Evolutionary conservation across 2,329 filamentous ascomycete genomes (phyloP).

Genomic region (Fusarium gaditjirri): DNA sequence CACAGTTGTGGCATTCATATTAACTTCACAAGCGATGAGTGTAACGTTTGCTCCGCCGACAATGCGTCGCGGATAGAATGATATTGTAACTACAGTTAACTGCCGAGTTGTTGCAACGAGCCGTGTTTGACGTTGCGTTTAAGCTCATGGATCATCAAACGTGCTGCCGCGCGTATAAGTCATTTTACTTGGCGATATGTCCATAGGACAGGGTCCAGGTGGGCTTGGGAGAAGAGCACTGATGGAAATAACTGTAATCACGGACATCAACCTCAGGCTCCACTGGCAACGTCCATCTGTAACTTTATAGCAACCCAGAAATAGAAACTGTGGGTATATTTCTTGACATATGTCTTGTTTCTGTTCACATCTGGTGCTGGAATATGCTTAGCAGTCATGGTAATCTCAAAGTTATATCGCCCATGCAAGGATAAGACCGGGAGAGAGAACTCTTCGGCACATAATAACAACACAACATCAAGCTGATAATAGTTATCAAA

Average conservation of each 20-base stretch:
- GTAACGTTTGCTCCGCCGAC: not conserved
- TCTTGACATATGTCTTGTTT: rapidly evolving
- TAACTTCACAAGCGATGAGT: not conserved
- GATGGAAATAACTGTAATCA: not conserved
- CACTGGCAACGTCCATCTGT: rapidly evolving
- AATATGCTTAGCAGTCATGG: rapidly evolving
- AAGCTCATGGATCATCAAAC: conserved; percentile 5
- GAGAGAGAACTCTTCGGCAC: not conserved
- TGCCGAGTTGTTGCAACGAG: not conserved
- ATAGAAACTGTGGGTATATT: not conserved
- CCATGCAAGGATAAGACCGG: not conserved
- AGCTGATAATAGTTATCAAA: rapidly evolving
- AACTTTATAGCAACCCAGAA: not conserved
- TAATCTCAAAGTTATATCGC: rapidly evolving
- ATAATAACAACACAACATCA: rapidly evolving
- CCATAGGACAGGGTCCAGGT: not conserved
- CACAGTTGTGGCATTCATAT: not conserved
- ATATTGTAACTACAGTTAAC: not conserved
- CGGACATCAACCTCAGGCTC: not conserved
- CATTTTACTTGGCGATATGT: not conserved
- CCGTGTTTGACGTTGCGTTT: not conserved
- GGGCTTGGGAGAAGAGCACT: not conserved
- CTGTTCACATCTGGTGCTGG: rapidly evolving
- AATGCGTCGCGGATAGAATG: too few relatives aligned
- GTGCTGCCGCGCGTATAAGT: not conserved